These are phyloP conservation scores for Phialocephala subalpina DNA, from an alignment of 2,329 filamentous ascomycete species.

Conservation along the genomic window DNA sequence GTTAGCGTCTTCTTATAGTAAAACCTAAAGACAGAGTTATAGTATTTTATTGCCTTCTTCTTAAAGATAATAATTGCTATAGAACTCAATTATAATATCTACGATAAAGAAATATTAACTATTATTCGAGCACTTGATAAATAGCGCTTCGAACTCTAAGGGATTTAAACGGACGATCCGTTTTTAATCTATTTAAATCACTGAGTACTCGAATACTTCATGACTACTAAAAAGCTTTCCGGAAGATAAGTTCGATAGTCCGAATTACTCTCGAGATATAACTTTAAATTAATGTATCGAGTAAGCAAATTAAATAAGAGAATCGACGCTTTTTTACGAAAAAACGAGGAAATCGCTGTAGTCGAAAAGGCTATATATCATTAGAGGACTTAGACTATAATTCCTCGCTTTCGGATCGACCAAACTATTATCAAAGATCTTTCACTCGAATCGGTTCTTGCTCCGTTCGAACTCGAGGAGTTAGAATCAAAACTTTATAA, in stretches of 20 bases:
- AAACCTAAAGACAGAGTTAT: not conserved
- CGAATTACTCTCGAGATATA: not conserved
- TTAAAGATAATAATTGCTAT: slow-evolving; percentile 17
- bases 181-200: not conserved
- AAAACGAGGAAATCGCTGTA: not conserved
- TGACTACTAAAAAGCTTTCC: slow-evolving; percentile 23
- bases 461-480: no score
- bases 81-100: slow-evolving; percentile 43
- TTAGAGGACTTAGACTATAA: not conserved
- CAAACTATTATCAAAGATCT: no score
- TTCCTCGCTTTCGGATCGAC: no score
- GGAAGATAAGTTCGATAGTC: not conserved
- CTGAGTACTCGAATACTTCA: slow-evolving; percentile 27
- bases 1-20: slow-evolving; percentile 19
- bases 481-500: no score
- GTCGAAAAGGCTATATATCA: not conserved
- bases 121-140: slow-evolving; percentile 35
- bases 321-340: slow-evolving; percentile 2
- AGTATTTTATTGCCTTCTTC: slow-evolving; percentile 22
- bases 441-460: no score
- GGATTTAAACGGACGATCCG: no score
- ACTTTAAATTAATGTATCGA: slow-evolving; percentile 12
- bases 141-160: slow-evolving; percentile 15
- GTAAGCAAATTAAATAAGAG: slow-evolving; percentile 15
- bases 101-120: slow-evolving; percentile 44